These are phyloP conservation scores for Rutidosis leptorrhynchoides DNA, from an alignment of 129 eudicot species.

Conservation along the genomic window DNA sequence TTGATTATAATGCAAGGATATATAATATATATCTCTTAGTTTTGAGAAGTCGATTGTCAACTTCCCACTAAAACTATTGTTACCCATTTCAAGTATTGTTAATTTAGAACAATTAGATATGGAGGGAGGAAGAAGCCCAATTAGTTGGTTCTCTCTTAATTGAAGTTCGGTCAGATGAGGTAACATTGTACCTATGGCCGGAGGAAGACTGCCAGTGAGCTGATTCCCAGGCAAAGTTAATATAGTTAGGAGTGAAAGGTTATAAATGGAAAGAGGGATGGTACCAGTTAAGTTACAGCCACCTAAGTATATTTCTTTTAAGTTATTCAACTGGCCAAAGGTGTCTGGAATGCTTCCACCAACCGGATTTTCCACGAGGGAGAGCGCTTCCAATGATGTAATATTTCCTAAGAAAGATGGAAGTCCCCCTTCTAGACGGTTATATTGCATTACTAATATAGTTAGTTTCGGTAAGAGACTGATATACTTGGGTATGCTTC, in stretches of 20 bases:
- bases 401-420: constrained; percentile 20
- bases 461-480: constrained; percentile 1
- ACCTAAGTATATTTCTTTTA: neutral
- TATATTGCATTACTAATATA: neutral
- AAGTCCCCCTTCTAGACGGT: no score
- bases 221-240: no score
- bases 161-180: neutral
- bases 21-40: neutral
- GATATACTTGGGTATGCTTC: constrained; percentile 13
- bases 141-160: neutral
- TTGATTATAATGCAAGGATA: neutral
- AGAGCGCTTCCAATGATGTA: neutral
- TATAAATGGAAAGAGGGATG: constrained; percentile 7
- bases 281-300: neutral
- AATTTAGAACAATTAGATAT: constrained; percentile 16
- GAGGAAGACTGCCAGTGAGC: no score
- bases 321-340: neutral
- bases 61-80: constrained; percentile 1
- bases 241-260: no score
- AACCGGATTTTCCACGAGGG: neutral
- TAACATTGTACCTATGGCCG: neutral
- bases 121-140: constrained; percentile 11
- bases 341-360: no score
- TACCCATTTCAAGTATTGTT: neutral
- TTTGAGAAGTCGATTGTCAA: neutral